These are phyloP conservation scores for Trichomonascaceae sp. DNA, from an alignment of 1,139 yeast genomes.

Conservation along the genomic window DNA sequence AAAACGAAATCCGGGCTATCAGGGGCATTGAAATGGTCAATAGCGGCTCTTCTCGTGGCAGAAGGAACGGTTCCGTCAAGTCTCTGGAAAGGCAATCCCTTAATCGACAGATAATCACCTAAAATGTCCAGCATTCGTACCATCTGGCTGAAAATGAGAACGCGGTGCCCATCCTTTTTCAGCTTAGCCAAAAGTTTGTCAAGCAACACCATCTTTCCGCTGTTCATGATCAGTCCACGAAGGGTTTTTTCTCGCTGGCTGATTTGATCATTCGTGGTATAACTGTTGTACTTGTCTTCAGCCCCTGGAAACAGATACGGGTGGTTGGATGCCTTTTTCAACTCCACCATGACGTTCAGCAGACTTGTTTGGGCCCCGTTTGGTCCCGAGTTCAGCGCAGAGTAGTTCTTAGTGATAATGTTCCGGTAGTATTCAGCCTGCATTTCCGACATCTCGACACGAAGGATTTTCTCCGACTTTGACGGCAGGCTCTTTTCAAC, in stretches of 20 bases:
- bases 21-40: constrained; percentile 93
- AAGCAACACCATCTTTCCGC: constrained; percentile 93
- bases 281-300: constrained; percentile 63
- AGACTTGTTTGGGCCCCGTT: constrained; percentile 73
- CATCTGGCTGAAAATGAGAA: constrained; percentile 91
- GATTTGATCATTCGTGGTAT: constrained; percentile 20
- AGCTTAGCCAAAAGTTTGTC: constrained; percentile 79
- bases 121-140: constrained; percentile 89
- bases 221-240: constrained; percentile 90
- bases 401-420: constrained; percentile 78
- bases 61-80: constrained; percentile 96
- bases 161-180: constrained; percentile 90
- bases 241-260: constrained; percentile 55
- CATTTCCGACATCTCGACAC: constrained; percentile 89
- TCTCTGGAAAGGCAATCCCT: constrained; percentile 86
- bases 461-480: constrained; percentile 82
- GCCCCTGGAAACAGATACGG: constrained; percentile 93
- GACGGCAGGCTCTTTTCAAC: constrained; percentile 95
- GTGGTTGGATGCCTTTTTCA: constrained; percentile 93
- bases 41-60: constrained; percentile 81
- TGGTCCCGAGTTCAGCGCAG: constrained; percentile 80
- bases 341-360: constrained; percentile 84
- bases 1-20: constrained; percentile 89
- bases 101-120: constrained; percentile 82
- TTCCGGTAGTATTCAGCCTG: constrained; percentile 94